phyloP scores from a whole-genome alignment of 2,329 filamentous ascomycete genomes.

The Colletotrichum sidae region DNA sequence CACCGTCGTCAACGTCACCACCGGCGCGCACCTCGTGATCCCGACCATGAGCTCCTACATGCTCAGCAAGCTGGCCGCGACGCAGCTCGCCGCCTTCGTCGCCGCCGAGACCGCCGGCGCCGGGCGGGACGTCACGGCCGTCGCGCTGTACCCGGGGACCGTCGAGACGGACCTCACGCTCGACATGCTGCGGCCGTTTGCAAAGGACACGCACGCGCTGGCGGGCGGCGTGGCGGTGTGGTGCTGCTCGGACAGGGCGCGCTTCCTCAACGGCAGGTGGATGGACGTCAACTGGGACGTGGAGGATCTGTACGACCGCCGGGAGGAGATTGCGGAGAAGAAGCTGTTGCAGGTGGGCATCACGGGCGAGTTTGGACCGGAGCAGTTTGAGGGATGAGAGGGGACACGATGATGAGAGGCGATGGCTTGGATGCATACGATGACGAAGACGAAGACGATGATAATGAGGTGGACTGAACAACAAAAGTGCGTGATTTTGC shows the following conservation, averaged over 20 bases:
- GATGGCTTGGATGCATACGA: no score
- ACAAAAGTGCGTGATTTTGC: slow-evolving; percentile 15
- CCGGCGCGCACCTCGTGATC: slow-evolving; percentile 34
- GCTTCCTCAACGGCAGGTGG: slow-evolving; percentile 48
- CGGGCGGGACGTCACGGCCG: slow-evolving; percentile 40
- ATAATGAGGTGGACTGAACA: not conserved
- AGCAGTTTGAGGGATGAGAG: slow-evolving; percentile 18
- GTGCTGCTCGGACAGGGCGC: slow-evolving; percentile 43
- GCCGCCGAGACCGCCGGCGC: slow-evolving; percentile 43
- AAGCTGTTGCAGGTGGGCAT: slow-evolving; percentile 23
- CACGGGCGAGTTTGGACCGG: slow-evolving; percentile 13
- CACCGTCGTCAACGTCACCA: slow-evolving; percentile 44
- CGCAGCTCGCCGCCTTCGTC: slow-evolving; percentile 45
- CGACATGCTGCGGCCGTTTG: slow-evolving; percentile 41
- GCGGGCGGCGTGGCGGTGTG: slow-evolving; percentile 44
- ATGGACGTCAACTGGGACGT: slow-evolving; percentile 51
- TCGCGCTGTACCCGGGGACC: slow-evolving; percentile 47
- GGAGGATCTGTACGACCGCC: slow-evolving; percentile 42
- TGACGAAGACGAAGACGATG: no score
- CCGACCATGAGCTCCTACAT: slow-evolving; percentile 44
- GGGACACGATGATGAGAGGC: no score
- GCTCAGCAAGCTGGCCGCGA: slow-evolving; percentile 44
- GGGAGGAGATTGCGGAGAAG: slow-evolving; percentile 19
- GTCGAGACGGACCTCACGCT: slow-evolving; percentile 45
- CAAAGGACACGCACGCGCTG: slow-evolving; percentile 44